Conservation (phyloP, 345 rosid species). For the Cardiospermum halicacabum region DNA sequence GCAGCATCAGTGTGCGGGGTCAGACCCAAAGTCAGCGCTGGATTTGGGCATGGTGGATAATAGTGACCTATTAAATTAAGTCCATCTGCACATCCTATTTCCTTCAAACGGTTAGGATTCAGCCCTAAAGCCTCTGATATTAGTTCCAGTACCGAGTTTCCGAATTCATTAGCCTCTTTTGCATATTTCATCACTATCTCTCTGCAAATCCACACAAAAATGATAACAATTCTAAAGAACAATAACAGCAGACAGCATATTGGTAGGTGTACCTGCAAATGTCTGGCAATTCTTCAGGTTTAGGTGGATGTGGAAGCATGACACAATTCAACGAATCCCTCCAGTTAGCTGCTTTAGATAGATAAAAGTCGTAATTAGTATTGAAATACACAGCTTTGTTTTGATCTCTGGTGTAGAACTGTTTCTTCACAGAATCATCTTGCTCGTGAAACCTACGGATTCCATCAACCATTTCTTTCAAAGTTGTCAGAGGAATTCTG, state of each 20-base stretch:
- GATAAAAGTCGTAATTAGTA: constrained; percentile 33
- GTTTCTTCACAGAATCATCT: constrained; percentile 31
- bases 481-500: constrained; percentile 27
- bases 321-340: constrained; percentile 35
- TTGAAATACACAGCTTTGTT: constrained; percentile 20
- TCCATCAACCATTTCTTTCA: constrained; percentile 29
- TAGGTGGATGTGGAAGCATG: constrained; percentile 35
- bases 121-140: constrained; percentile 34
- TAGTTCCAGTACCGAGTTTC: constrained; percentile 11
- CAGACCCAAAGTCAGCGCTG: constrained; percentile 20
- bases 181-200: constrained; percentile 32
- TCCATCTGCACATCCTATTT: constrained; percentile 20
- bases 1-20: constrained; percentile 18
- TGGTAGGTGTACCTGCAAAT: constrained; percentile 34
- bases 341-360: constrained; percentile 30
- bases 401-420: constrained; percentile 27
- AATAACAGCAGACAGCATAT: not conserved
- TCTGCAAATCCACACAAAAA: constrained; percentile 13
- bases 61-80: constrained; percentile 15
- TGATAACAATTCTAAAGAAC: no score
- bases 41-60: constrained; percentile 32
- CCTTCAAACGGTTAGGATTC: constrained; percentile 6
- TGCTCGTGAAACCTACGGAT: constrained; percentile 35
- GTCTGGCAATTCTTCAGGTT: constrained; percentile 37
- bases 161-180: constrained; percentile 29